These are phyloP conservation scores for Stentor coeruleus DNA, from an alignment of 73 alveolate species.

Conservation along the genomic window DNA sequence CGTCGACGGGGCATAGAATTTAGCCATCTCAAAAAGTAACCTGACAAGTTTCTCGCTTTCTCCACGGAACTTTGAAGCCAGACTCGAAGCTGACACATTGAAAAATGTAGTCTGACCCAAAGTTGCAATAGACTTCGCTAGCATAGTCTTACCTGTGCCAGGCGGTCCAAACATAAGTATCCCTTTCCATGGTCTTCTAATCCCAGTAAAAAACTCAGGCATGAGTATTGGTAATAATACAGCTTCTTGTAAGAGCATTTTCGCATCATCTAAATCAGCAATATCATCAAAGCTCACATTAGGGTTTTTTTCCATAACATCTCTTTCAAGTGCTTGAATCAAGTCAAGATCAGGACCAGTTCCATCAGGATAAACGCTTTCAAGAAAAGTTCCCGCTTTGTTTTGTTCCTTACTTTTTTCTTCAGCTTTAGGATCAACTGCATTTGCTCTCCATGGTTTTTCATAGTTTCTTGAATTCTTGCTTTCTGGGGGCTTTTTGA, in stretches of 20 bases:
- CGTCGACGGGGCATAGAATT: constrained; percentile 86
- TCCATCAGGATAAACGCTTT: constrained; percentile 84
- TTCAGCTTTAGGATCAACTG: constrained; percentile 20
- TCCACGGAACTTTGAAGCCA: constrained; percentile 98
- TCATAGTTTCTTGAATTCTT: constrained; percentile 45
- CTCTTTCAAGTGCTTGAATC: constrained; percentile 85
- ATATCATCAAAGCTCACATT: constrained; percentile 93
- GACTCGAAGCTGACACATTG: constrained; percentile 90
- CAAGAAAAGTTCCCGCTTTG: constrained; percentile 57
- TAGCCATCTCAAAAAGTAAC: constrained; percentile 87
- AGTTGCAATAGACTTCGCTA: constrained; percentile 97
- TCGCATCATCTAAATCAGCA: constrained; percentile 95
- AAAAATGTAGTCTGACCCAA: constrained; percentile 88
- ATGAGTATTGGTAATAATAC: constrained; percentile 93
- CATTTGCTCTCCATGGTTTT: constrained; percentile 53
- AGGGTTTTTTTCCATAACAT: constrained; percentile 78
- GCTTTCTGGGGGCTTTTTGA: constrained; percentile 16
- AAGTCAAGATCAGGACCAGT: constrained; percentile 87
- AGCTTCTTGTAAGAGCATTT: constrained; percentile 89
- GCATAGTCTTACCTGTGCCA: constrained; percentile 98
- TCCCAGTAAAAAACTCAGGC: constrained; percentile 96
- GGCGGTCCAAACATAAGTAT: constrained; percentile 98
- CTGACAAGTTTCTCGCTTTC: constrained; percentile 99
- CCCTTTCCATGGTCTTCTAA: constrained; percentile 96
- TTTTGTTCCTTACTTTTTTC: constrained; percentile 44